Base-by-base conservation (phyloP, 73 alveolate genomes). In the Symbiodinium natans region DNA sequence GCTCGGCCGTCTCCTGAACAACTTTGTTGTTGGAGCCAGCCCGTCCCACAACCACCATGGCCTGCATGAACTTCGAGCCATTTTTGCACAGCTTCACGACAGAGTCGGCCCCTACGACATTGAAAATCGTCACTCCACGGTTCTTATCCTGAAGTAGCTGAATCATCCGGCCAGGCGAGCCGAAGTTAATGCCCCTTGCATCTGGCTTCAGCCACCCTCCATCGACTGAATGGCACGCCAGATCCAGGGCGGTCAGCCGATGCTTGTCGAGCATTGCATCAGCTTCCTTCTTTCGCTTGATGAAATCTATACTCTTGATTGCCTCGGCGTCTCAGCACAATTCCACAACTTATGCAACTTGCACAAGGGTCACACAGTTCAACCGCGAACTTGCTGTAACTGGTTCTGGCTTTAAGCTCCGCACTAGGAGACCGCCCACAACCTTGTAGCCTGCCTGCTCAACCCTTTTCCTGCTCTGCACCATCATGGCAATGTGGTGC, bases 31-130 rank as follows among this genome's bases (percentile, higher is more conserved):
- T 86, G 93, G 27, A 41, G 56, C 93, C 93, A 23, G 93, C 48
- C 31, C 93, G 82, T 40, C 83, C 93, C 19, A 86, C 82, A 40
- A 86, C 93, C 93, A 86, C 93, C 93, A 86, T 43, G 74, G 93
- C 83, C 83, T 86, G 93, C 63, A 41, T 34, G 93, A 86, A 86
- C n/a, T 42, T 41, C 27, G 93, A 86, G 36, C 93, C 93, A 39
- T 86, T 86, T 75, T 36, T 86, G 93, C 93, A 86, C 3, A 86
- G 42, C 83, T 38, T 48, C 82, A 86, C 93, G 73, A 86, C 82
- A 19, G 59, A 48, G 56, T 86, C 83, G 3, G 93, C 74, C 39
- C 93, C 93, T 13, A 63, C 63, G 21, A 86, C 83, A 34, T 41
- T 86, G 93, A 86, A 86, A 42, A 86, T 21, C 38, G 48, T 23